Conservation (phyloP, 768 basidiomycete genomes). For the Rhizopogon roseolus region DNA sequence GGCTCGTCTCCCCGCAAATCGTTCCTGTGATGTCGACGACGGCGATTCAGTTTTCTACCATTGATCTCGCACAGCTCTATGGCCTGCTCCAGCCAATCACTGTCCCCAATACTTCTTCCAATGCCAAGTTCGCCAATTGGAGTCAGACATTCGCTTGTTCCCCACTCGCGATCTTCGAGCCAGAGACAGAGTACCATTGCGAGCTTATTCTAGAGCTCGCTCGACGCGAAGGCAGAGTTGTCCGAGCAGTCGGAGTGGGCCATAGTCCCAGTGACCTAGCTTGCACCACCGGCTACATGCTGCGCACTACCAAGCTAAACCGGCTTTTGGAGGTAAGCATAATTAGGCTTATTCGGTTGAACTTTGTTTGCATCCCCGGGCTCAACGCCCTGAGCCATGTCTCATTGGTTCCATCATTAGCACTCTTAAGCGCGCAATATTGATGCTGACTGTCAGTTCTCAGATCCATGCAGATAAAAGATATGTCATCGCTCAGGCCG, state of each 20-base stretch:
- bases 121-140: conserved; percentile 77
- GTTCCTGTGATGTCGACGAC: conserved; percentile 31
- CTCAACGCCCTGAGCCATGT: neutral
- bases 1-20: conserved; percentile 33
- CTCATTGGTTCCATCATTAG: neutral
- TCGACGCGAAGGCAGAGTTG: conserved; percentile 57
- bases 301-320: conserved; percentile 72
- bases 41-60: conserved; percentile 28
- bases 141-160: conserved; percentile 69
- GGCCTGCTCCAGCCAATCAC: conserved; percentile 52
- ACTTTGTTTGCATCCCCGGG: conserved; percentile 6
- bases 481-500: conserved; percentile 69
- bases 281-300: conserved; percentile 83
- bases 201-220: conserved; percentile 78
- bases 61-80: conserved; percentile 46
- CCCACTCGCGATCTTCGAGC: conserved; percentile 73
- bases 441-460: conserved; percentile 3
- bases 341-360: conserved; percentile 14
- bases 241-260: conserved; percentile 85
- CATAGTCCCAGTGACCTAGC: conserved; percentile 94
- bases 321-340: conserved; percentile 69
- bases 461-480: conserved; percentile 69
- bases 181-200: conserved; percentile 64
- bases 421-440: conserved; percentile 2
- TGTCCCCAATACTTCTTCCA: conserved; percentile 33